Evolutionary conservation across 1,284 basidiomycete genomes (phyloP).

Genomic region (Laetiporus sulphureus): DNA sequence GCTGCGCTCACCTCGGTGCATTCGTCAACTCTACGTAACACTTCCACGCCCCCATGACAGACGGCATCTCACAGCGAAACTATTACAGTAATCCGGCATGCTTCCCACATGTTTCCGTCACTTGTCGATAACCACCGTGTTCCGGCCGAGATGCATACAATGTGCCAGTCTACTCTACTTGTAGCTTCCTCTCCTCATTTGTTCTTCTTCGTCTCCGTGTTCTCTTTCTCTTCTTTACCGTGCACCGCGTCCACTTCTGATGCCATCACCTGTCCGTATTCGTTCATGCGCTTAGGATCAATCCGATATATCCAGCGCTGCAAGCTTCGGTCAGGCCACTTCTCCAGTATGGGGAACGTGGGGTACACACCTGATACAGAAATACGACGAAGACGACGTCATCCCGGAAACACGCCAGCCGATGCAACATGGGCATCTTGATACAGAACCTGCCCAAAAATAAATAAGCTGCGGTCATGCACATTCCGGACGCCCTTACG

Average conservation of each 20-base stretch:
- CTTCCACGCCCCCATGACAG: too few relatives aligned
- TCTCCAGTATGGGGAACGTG: slow-evolving; percentile 1
- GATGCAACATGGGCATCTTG: slow-evolving; percentile 93
- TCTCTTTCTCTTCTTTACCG: slow-evolving; percentile 19
- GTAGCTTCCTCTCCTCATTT: slow-evolving; percentile 35
- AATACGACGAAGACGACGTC: slow-evolving; percentile 87
- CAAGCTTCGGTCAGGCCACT: slow-evolving; percentile 5
- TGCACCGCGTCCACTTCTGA: slow-evolving; percentile 41
- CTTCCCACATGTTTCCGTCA: too few relatives aligned
- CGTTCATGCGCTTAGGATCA: slow-evolving; percentile 91
- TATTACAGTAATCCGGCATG: too few relatives aligned
- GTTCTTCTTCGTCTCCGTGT: slow-evolving; percentile 27
- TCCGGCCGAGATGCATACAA: slow-evolving; percentile 21
- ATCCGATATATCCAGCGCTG: slow-evolving; percentile 95
- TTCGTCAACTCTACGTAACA: too few relatives aligned
- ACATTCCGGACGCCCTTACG: slow-evolving; percentile 39
- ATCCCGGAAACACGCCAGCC: slow-evolving; percentile 86
- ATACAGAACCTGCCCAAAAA: slow-evolving; percentile 69
- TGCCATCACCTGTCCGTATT: slow-evolving; percentile 83
- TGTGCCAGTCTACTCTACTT: slow-evolving; percentile 6
- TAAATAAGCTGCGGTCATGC: slow-evolving; percentile 6
- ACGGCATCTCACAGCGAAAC: too few relatives aligned
- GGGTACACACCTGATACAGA: slow-evolving; percentile 63
- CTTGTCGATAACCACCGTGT: too few relatives aligned
- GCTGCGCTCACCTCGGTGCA: too few relatives aligned